Percentiles rank a stretch among this genome's conserved stretches.
phyloP scores from a whole-genome alignment of 192 early-diverging fungal species.

The Backusella tuberculispora region DNA sequence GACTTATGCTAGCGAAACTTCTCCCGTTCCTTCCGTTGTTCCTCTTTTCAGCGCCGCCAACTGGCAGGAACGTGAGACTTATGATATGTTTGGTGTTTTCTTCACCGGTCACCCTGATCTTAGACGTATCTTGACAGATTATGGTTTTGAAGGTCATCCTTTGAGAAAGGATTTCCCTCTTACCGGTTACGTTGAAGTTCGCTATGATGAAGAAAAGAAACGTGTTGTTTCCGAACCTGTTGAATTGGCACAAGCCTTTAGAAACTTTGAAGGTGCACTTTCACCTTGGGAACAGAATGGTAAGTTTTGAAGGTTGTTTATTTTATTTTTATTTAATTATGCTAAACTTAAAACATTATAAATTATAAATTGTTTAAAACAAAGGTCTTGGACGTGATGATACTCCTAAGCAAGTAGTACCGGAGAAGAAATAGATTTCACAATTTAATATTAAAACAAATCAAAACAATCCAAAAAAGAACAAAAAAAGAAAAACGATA shows the following conservation, averaged over 20 bases:
- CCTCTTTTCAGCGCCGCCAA: constrained; percentile 84
- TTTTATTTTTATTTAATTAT: background rate
- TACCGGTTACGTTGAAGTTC: constrained; percentile 97
- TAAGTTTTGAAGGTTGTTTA: constrained; percentile 28
- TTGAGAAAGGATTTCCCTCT: constrained; percentile 98
- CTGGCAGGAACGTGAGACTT: constrained; percentile 98
- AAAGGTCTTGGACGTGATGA: constrained; percentile 50
- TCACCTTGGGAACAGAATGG: constrained; percentile 94
- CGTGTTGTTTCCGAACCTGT: constrained; percentile 95
- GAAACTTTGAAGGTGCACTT: constrained; percentile 91
- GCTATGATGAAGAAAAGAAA: constrained; percentile 99
- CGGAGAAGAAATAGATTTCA: constrained; percentile 25
- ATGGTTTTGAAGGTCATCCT: constrained; percentile 96
- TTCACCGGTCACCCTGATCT: constrained; percentile 96
- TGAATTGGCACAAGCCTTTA: constrained; percentile 94
- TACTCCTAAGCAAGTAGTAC: constrained; percentile 33
- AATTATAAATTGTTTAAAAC: background rate
- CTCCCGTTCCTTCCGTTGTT: constrained; percentile 88
- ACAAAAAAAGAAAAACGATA: constrained; percentile 32
- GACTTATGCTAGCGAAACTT: constrained; percentile 91
- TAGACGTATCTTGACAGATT: constrained; percentile 95
- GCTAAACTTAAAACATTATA: background rate
- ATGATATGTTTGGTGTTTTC: constrained; percentile 98
- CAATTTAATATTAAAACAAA: background rate
- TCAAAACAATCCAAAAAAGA: background rate